phyloP scores from a whole-genome alignment of 164 flowering plant species.

The Hamamelis virginiana region DNA sequence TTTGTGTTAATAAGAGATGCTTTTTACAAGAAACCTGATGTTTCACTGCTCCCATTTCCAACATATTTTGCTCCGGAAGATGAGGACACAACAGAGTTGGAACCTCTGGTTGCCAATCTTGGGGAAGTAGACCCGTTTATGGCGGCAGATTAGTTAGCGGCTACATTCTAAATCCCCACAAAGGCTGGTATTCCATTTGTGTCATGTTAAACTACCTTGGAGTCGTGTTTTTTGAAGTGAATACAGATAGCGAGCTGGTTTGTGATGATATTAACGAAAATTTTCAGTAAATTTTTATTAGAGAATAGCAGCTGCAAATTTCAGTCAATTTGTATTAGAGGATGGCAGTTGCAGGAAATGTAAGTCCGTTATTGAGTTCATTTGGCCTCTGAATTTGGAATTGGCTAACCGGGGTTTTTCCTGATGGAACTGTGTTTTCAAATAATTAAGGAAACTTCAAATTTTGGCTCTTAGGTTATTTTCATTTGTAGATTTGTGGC shows the following conservation, averaged over 20 bases:
- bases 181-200: constrained; percentile 8
- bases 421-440: background rate
- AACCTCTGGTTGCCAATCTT: constrained; percentile 82
- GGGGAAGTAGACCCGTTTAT: constrained; percentile 95
- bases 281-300: background rate
- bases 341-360: background rate
- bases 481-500: background rate
- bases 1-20: constrained; percentile 92
- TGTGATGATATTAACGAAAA: background rate
- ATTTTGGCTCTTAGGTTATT: background rate
- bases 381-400: background rate
- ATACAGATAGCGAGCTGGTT: background rate
- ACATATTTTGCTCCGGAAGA: constrained; percentile 64
- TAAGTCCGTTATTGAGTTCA: constrained; percentile 14
- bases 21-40: constrained; percentile 73
- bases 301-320: background rate
- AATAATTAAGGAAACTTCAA: background rate
- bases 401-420: background rate
- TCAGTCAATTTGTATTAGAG: background rate
- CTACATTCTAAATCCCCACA: background rate
- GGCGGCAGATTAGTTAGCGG: constrained; percentile 64
- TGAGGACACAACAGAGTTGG: constrained; percentile 51
- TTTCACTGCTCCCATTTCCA: constrained; percentile 81
- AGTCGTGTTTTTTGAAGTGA: background rate
- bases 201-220: constrained; percentile 8